Conservation (phyloP, 768 basidiomycete genomes). For the Aureoboletus auriporus region DNA sequence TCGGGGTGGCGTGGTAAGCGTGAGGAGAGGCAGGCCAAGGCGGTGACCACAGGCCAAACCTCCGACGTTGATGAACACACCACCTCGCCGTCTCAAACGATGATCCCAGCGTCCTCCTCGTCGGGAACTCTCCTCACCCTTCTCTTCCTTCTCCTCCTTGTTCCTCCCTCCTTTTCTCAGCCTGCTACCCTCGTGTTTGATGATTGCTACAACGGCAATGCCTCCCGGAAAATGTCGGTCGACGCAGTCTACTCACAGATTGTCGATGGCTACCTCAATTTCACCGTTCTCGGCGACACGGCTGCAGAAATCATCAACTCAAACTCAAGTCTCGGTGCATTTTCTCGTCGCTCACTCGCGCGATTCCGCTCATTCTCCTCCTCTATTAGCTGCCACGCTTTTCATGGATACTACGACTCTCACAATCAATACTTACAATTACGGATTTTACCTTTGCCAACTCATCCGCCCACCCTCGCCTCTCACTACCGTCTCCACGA, state of each 20-base stretch:
- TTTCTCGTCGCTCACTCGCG: background rate
- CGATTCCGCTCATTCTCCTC: conserved; percentile 3
- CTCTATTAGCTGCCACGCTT: conserved; percentile 60
- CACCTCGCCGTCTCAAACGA: conserved; percentile 19
- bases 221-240: conserved; percentile 57
- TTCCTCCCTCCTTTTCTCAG: conserved; percentile 38
- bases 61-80: background rate
- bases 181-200: conserved; percentile 58
- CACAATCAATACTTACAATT: conserved; percentile 69
- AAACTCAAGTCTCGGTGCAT: conserved; percentile 63
- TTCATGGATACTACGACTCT: conserved; percentile 81
- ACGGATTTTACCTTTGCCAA: conserved; percentile 72
- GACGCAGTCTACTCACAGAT: conserved; percentile 73
- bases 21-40: conserved; percentile 7
- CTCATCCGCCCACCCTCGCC: conserved; percentile 77
- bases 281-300: conserved; percentile 68
- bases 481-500: conserved; percentile 43
- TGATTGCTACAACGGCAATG: conserved; percentile 65
- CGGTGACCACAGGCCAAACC: too few species aligned
- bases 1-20: conserved; percentile 24
- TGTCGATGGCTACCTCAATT: conserved; percentile 50
- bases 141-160: conserved; percentile 14
- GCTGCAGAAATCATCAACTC: conserved; percentile 57
- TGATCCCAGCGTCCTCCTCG: conserved; percentile 14
- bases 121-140: conserved; percentile 8